Evolutionary conservation across 2,329 filamentous ascomycete genomes (phyloP).

Genomic region (Ophiostoma fasciatum): DNA sequence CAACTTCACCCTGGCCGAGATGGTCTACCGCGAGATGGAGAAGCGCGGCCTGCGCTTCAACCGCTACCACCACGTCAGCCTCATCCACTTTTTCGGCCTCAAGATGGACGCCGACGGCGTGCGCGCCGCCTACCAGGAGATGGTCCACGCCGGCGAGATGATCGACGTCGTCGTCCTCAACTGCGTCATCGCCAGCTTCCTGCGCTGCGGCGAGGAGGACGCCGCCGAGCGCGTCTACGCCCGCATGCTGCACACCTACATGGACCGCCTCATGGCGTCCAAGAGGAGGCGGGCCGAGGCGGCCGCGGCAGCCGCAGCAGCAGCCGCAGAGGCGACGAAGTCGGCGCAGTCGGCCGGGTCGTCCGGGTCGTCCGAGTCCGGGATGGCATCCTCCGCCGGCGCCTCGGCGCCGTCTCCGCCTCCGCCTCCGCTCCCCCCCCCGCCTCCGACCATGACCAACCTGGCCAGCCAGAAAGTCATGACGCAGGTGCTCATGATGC

Average conservation of each 20-base stretch:
- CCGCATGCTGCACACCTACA: constrained; percentile 59
- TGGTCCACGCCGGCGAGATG: constrained; percentile 74
- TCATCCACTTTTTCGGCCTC: constrained; percentile 75
- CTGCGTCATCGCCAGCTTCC: constrained; percentile 64
- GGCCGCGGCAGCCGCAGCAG: too few relatives aligned
- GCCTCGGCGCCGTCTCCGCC: too few relatives aligned
- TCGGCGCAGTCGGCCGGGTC: too few relatives aligned
- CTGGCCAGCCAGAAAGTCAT: constrained; percentile 34
- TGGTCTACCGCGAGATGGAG: constrained; percentile 70
- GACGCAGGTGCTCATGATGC: constrained; percentile 41
- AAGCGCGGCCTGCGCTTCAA: constrained; percentile 52
- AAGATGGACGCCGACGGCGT: constrained; percentile 59
- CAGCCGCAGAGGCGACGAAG: not conserved
- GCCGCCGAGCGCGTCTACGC: constrained; percentile 71
- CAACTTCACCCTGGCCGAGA: constrained; percentile 71
- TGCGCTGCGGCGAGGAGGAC: constrained; percentile 59
- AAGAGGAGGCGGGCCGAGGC: not conserved
- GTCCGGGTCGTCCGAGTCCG: too few relatives aligned
- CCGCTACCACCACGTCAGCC: constrained; percentile 65
- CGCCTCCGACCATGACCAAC: constrained; percentile 13
- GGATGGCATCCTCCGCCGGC: too few relatives aligned
- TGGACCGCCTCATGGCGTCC: not conserved
- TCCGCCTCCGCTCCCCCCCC: too few relatives aligned
- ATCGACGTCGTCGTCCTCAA: constrained; percentile 82
- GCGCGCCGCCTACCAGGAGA: constrained; percentile 61